These are phyloP conservation scores for Pharnaceum exiguum DNA, from an alignment of 148 eudicot species.

Conservation along the genomic window DNA sequence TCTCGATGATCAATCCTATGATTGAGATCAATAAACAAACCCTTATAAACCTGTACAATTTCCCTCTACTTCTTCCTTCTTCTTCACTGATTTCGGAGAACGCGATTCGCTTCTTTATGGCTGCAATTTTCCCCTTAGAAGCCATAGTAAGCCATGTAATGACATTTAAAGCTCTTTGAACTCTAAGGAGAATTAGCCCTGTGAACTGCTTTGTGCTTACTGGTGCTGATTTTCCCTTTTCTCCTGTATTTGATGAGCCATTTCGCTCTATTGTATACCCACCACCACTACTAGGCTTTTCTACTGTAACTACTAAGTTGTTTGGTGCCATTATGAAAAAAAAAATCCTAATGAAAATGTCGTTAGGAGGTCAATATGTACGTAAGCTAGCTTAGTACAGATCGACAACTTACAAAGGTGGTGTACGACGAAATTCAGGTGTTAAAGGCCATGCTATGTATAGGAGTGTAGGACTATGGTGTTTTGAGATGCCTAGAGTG, in stretches of 20 bases:
- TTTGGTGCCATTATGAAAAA: slow-evolving; percentile 18
- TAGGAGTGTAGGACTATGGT: no score
- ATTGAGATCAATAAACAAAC: slow-evolving; percentile 14
- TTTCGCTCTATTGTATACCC: slow-evolving; percentile 7
- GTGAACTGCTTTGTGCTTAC: slow-evolving; percentile 25
- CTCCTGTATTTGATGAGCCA: slow-evolving; percentile 9
- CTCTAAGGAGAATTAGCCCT: slow-evolving; percentile 25
- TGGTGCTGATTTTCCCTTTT: slow-evolving; percentile 3
- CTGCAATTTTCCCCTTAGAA: background rate
- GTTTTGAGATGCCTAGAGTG: no score
- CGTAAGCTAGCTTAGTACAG: background rate
- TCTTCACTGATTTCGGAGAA: slow-evolving; percentile 15
- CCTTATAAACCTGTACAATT: slow-evolving; percentile 20
- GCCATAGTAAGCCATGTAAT: slow-evolving; percentile 16
- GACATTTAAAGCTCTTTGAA: slow-evolving; percentile 22
- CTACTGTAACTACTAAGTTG: slow-evolving; percentile 8
- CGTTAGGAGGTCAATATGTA: background rate
- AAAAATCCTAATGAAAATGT: background rate
- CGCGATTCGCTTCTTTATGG: slow-evolving; percentile 12
- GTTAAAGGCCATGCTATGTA: no score
- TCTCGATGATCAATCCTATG: slow-evolving; percentile 13
- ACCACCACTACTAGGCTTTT: slow-evolving; percentile 14
- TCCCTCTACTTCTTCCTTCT: slow-evolving; percentile 14
- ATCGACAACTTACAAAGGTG: no score
- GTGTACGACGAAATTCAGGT: no score